Evolutionary conservation across 2,329 filamentous ascomycete species (phyloP), one percentile per base, ranked within the genome.

Genomic region (Bipolaris gigantea): DNA sequence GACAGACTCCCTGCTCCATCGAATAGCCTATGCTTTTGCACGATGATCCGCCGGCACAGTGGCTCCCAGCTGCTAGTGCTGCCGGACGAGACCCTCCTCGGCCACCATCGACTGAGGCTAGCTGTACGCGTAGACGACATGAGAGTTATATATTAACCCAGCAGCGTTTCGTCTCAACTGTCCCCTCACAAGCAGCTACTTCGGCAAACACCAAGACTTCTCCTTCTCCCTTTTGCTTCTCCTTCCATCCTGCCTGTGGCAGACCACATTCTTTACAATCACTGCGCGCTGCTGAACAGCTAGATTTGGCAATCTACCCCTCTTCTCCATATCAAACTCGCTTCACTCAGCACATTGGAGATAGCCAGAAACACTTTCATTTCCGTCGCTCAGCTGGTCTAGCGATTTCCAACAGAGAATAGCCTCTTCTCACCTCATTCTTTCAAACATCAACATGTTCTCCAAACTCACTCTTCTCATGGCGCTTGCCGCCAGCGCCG

Each of bases 401-500:
- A 72, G 68, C 72, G 70, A 74, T 72, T 35, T 40, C 5, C 53
- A 56, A 60, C 9, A 33, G 41, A 57, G 62, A 53, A 65, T 56
- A 60, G 25, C 61, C 34, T 51, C 54, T 55, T 53, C 38, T 56
- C 44, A 50, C 48, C 60, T 9, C 43, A 66, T 46, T 62, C 63
- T 42, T 62, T 62, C 48, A 48, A 50, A 40, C 43, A 62, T 67
- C 64, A 82, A 75, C 66, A 76, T 76, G 73, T 77, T 79, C 77
- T 83, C 84, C 66, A 69, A 77, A 65, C 71, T 79, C 61, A 66
- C 84, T 58, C 73, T 83, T 67, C 78, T 80, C 63, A 62, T 83
- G 55, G 81, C 70, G 32, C 73, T 92, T 67, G 80, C 82, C 63
- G 76, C 84, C 56, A 63, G 83, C 50, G 83, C 81, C 64, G 82